A percentile compares a stretch with the other conserved stretches of the same genome.
Evolutionary conservation across 139 green algal genomes (phyloP).

Genomic region (Astrephomene gubernaculifera): DNA sequence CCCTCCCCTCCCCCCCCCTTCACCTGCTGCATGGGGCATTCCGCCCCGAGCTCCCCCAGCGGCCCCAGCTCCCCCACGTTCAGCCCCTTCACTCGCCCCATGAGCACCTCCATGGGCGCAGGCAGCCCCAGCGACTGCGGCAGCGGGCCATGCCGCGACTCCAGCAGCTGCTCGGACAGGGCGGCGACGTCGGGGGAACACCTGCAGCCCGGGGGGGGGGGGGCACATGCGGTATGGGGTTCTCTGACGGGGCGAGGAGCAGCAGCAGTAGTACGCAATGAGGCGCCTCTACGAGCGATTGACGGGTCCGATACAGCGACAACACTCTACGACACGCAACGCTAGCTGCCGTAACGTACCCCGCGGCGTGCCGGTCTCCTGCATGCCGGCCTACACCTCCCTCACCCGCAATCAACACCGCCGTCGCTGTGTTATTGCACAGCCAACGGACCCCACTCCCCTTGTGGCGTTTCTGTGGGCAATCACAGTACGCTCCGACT

Average conservation of each 20-base stretch:
- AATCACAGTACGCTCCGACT: too few species aligned
- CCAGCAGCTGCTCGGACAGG: slow-evolving; percentile 9
- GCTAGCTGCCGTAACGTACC: neutral
- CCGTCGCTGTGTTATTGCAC: too few species aligned
- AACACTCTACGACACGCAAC: neutral
- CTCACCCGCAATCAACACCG: too few species aligned
- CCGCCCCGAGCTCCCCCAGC: neutral
- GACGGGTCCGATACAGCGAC: too few species aligned
- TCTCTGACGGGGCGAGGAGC: too few species aligned
- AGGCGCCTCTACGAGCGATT: too few species aligned
- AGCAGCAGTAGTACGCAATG: too few species aligned
- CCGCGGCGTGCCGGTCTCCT: neutral
- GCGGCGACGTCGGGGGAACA: slow-evolving; percentile 14
- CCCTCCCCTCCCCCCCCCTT: neutral
- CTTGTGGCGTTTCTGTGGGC: too few species aligned
- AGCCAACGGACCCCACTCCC: too few species aligned
- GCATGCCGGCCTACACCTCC: neutral
- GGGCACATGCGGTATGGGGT: neutral
- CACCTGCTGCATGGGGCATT: slow-evolving; percentile 40
- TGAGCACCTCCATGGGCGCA: neutral
- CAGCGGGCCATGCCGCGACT: neutral
- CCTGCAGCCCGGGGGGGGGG: neutral
- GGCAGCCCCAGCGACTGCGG: neutral
- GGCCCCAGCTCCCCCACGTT: slow-evolving; percentile 3
- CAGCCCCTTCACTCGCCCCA: neutral